Conservation (phyloP, 2,329 filamentous ascomycete genomes). For the Amphichorda felina region DNA sequence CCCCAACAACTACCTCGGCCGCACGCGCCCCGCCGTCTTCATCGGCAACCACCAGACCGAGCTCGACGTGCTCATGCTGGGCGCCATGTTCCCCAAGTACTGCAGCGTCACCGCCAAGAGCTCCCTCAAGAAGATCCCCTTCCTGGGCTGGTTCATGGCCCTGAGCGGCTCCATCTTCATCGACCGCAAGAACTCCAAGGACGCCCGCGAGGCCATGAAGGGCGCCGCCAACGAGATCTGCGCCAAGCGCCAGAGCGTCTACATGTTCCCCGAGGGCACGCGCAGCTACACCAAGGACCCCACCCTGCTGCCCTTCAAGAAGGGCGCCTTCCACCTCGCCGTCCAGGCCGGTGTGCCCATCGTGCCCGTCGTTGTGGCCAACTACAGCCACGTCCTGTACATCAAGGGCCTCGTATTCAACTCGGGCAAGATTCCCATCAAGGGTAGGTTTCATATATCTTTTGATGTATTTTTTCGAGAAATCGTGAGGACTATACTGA, state of each 20-base stretch:
- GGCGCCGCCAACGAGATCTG: constrained; percentile 73
- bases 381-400: constrained; percentile 64
- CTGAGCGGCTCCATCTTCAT: constrained; percentile 90
- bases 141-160: constrained; percentile 91
- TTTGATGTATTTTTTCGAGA: neutral
- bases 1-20: constrained; percentile 46
- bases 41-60: constrained; percentile 95
- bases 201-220: constrained; percentile 75
- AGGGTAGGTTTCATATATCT: constrained; percentile 39
- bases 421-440: constrained; percentile 60
- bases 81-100: constrained; percentile 78
- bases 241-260: constrained; percentile 60
- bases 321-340: constrained; percentile 93
- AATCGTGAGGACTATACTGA: neutral
- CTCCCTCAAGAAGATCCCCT: constrained; percentile 63
- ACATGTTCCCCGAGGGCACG: constrained; percentile 87
- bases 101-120: constrained; percentile 91
- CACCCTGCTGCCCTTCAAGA: constrained; percentile 88
- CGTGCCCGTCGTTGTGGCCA: constrained; percentile 72
- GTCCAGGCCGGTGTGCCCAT: constrained; percentile 90
- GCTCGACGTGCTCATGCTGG: constrained; percentile 87
- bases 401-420: constrained; percentile 54
- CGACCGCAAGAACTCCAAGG: constrained; percentile 74
- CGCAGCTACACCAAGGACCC: constrained; percentile 79
- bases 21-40: constrained; percentile 72